Conservation (phyloP, 257 asterid species). For the Verbena officinalis region DNA sequence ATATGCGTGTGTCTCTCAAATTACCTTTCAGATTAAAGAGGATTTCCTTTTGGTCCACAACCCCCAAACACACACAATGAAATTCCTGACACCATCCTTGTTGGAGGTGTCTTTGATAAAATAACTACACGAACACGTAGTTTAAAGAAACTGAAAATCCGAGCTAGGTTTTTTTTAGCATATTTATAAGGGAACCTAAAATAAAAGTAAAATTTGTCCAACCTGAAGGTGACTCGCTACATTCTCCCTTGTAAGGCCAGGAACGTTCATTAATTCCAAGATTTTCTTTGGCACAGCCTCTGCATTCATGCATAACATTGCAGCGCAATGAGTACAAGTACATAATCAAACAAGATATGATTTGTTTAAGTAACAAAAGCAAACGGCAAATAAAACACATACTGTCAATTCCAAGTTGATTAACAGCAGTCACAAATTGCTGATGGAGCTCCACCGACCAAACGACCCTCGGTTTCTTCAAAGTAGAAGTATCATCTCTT, state of each 20-base stretch:
- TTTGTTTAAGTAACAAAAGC: background rate
- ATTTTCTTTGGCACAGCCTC: constrained; percentile 90
- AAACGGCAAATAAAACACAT: constrained; percentile 25
- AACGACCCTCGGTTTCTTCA: constrained; percentile 63
- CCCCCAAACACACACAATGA: no score
- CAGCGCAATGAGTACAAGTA: constrained; percentile 13
- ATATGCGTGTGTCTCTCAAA: no score
- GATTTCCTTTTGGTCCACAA: no score
- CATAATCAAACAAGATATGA: background rate
- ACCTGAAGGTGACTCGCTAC: constrained; percentile 97
- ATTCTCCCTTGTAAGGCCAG: constrained; percentile 78
- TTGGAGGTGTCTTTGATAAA: no score
- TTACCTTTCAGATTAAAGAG: no score
- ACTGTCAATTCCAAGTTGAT: constrained; percentile 60
- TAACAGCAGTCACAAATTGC: constrained; percentile 59
- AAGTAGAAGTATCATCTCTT: constrained; percentile 36
- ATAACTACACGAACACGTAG: no score
- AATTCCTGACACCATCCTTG: no score
- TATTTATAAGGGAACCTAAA: background rate
- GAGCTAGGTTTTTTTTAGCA: no score
- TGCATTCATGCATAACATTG: constrained; percentile 28
- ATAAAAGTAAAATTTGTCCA: constrained; percentile 2
- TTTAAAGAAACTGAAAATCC: no score
- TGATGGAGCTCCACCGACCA: constrained; percentile 68
- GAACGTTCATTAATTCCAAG: constrained; percentile 79